Evolutionary conservation across 106 monocot species (phyloP), one percentile per base, ranked within the genome.

Genomic region (Allium fistulosum): DNA sequence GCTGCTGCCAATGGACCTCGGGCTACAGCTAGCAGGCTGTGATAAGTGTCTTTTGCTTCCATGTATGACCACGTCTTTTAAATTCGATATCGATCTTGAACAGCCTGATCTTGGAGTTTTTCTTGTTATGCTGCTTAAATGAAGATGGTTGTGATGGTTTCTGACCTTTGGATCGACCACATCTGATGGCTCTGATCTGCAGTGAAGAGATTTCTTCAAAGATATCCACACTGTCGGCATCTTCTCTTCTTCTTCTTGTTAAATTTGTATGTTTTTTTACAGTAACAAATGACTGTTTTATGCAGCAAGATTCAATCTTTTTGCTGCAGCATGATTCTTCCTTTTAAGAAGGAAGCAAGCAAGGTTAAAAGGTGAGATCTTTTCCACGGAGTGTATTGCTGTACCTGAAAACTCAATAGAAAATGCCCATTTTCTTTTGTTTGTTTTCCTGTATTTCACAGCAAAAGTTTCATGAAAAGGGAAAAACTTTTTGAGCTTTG

Each of bases 151-250:
- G 7, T 15, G 7, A 13, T 52, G 13, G n/a, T 26, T 66, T 62
- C 58, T 86, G 57, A 81, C 56, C 75, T 81, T 85, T 14, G 99
- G 92, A 18, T 83, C 89, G 68, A 93, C 75, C 6, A 99, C 99
- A 26, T 99, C 99, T 7, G 85, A 85, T 17, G 93, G 84, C 77
- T 81, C 90, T 2, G 99, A 93, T 69, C 81, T 89, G 81, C 92
- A 93, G 48, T 93, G 85, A 26, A 99, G 99, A 37, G 97, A 89
- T 59, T 75, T 92, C 79, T 84, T 92, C 71, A 97, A 75, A 46
- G 93, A 64, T 62, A 90, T 73, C 99, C 99, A 99, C 11, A 93
- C 83, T 17, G 84, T 85, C 6, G 99, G 90, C 78, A 75, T 77
- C 48, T 67, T 52, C 50, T 51, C 28, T 53, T 64, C 59, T 62